Percentiles rank a stretch among this genome's conserved stretches.
Evolutionary conservation across 2,329 filamentous ascomycete genomes (phyloP).

Genomic region (Curvularia eragrostidis): DNA sequence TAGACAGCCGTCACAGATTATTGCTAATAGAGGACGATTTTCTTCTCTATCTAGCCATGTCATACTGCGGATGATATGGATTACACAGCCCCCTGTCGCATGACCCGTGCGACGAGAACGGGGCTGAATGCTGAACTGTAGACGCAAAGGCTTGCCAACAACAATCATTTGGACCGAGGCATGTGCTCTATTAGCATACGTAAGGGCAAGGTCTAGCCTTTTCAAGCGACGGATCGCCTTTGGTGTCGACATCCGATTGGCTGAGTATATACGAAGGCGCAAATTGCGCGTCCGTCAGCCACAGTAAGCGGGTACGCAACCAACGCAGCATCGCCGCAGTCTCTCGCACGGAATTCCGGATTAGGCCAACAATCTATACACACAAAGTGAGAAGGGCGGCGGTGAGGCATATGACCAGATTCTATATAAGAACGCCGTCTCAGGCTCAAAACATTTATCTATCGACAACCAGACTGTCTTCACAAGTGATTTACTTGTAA

Average conservation of each 20-base stretch:
- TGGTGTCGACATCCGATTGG: conserved; percentile 8
- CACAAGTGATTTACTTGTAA: not conserved
- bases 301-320: conserved; percentile 6
- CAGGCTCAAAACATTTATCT: not conserved
- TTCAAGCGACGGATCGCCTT: not conserved
- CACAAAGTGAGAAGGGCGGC: not conserved
- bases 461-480: not conserved
- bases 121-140: not conserved
- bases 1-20: no score
- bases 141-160: not conserved
- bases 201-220: not conserved
- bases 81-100: no score
- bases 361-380: not conserved
- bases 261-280: conserved; percentile 5
- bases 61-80: no score
- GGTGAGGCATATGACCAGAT: not conserved
- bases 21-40: no score
- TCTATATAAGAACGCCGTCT: not conserved
- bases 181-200: not conserved
- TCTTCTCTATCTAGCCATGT: no score
- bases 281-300: conserved; percentile 8
- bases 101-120: no score
- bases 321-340: conserved; percentile 4
- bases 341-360: not conserved
- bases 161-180: not conserved